Evolutionary conservation across 2,329 filamentous ascomycete genomes (phyloP).

Genomic region (Fusarium burgessii): DNA sequence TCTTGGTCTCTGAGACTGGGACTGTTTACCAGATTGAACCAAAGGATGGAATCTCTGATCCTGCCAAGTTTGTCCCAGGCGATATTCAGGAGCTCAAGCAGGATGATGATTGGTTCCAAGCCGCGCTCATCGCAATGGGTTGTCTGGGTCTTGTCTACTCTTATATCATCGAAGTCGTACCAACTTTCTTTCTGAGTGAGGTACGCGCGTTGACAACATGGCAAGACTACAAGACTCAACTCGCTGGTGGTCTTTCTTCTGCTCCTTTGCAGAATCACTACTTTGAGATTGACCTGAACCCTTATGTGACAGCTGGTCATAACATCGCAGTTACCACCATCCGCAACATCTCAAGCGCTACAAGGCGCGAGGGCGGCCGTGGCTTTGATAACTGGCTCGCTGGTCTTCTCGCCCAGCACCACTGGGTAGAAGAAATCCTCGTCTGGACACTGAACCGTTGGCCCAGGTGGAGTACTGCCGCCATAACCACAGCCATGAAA

Average conservation of each 20-base stretch:
- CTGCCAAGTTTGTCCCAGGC: background rate
- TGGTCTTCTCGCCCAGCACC: background rate
- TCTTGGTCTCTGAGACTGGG: background rate
- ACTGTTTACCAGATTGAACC: background rate
- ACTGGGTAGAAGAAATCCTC: background rate
- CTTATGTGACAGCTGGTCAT: fast-evolving
- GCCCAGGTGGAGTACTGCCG: background rate
- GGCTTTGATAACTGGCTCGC: background rate
- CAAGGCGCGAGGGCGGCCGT: background rate
- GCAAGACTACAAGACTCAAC: background rate
- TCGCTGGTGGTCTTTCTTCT: background rate
- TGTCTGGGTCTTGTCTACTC: background rate
- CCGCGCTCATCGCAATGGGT: background rate
- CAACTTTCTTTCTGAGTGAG: background rate
- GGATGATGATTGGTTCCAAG: constrained; percentile 1
- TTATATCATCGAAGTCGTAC: background rate
- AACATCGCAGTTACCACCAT: background rate
- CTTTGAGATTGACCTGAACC: background rate
- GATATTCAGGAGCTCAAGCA: background rate
- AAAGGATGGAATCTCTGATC: background rate
- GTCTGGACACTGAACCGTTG: background rate
- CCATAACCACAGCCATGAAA: background rate
- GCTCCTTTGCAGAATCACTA: background rate
- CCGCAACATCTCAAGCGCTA: fast-evolving
- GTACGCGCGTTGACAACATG: background rate